Base-by-base conservation (phyloP, 768 basidiomycete genomes). In the Kwoniella pini region DNA sequence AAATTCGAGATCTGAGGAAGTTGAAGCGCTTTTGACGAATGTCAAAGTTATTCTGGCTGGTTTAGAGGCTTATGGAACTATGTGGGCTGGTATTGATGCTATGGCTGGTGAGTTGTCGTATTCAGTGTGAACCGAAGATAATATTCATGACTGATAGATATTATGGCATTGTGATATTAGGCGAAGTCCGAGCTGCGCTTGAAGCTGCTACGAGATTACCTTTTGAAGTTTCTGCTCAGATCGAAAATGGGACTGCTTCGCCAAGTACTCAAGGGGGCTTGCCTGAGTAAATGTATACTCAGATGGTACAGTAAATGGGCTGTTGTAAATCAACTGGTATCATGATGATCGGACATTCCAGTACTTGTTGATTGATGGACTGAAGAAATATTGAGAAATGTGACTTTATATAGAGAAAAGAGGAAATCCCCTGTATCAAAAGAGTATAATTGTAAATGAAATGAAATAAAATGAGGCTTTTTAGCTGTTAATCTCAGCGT, bases 81-180 rank as follows among this genome's bases (percentile, higher is more conserved):
- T 78, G 77, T 78, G 77, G 77, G 77, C 62, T 30, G 77, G 77
- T 11, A 76, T 78, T 52, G 75, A 74, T 36, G 63, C 69, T 15
- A 78, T 78, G 77, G 77, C 75, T 39, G 64, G 75, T 76, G 60
- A 71, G 76, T 77, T 13, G 9, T 7, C 1, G 2, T 26, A 15
- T 38, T 7, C 10, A 54, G 11, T 17, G n/a, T 38, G 36, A 15
- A 22, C 19, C 7, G 38, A 22, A 24, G n/a, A 46, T 6, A 2
- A 3, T 45, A 33, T n/a, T n/a, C n/a, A n/a, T n/a, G n/a, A 22
- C 38, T 50, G 36, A 45, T n/a, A 22, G 40, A 42, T 19, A n/a
- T 6, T 45, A 13, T 27, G 17, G 44, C 43, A 15, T 26, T 11
- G 15, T 26, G n/a, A 50, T 46, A 27, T 1, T 33, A 77, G 76